Evolutionary conservation across 139 green algal species (phyloP).

Genomic region (Chlorella sp.): DNA sequence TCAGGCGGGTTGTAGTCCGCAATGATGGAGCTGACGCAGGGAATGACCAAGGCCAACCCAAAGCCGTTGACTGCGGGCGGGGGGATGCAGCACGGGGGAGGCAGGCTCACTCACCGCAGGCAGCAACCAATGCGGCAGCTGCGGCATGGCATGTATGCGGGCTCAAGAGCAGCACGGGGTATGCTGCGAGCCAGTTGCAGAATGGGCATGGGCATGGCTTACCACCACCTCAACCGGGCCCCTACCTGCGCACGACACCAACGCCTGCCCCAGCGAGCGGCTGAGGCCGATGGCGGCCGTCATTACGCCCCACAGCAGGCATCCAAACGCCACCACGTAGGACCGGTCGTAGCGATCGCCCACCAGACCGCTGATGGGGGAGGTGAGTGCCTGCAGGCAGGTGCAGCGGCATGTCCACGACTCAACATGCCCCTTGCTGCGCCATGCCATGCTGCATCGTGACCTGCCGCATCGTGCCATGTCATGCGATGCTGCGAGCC

Average conservation of each 20-base stretch:
- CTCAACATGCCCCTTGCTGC: too few relatives aligned
- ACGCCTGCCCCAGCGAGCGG: slow-evolving; percentile 56
- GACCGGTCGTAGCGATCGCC: slow-evolving; percentile 65
- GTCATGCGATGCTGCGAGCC: too few relatives aligned
- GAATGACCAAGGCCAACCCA: slow-evolving; percentile 78
- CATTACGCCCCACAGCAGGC: slow-evolving; percentile 82
- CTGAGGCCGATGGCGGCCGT: slow-evolving; percentile 64
- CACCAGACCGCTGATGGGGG: slow-evolving; percentile 47
- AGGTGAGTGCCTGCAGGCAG: slow-evolving; percentile 36
- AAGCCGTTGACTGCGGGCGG: slow-evolving; percentile 67
- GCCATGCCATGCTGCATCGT: background rate
- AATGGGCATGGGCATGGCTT: too few relatives aligned
- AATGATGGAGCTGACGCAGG: slow-evolving; percentile 67
- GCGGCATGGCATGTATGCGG: too few relatives aligned
- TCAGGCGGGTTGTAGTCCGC: slow-evolving; percentile 72
- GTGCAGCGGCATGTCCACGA: too few relatives aligned
- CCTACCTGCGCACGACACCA: slow-evolving; percentile 46
- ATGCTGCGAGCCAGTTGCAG: too few relatives aligned
- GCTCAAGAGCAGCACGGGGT: too few relatives aligned
- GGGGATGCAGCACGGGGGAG: background rate
- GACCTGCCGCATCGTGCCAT: too few relatives aligned
- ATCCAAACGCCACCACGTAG: slow-evolving; percentile 65
- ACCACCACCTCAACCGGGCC: background rate
- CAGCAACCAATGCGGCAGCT: background rate
- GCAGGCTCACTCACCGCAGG: background rate